phyloP scores from a whole-genome alignment of 352 stramenopile genomes.

The Globisporangium alternatum region DNA sequence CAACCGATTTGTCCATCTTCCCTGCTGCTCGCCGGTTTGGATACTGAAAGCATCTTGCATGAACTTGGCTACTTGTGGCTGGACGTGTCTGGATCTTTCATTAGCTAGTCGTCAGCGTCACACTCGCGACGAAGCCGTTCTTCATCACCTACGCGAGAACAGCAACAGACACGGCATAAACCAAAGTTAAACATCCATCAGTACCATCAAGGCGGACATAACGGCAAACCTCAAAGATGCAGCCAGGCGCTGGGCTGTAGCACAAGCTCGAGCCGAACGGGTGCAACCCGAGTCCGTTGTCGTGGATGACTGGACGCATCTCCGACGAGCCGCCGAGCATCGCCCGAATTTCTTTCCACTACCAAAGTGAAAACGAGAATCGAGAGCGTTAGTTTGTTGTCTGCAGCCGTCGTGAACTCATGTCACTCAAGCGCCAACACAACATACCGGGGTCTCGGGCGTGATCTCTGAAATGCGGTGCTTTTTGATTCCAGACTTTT shows the following conservation, averaged over 20 bases:
- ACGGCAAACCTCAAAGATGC: slow-evolving; percentile 56
- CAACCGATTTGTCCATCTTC: slow-evolving; percentile 8
- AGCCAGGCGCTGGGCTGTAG: slow-evolving; percentile 68
- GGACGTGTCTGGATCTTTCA: too few species aligned
- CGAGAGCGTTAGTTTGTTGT: not conserved
- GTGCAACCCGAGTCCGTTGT: slow-evolving; percentile 71
- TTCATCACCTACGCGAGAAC: slow-evolving; percentile 47
- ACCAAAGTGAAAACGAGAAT: slow-evolving; percentile 4
- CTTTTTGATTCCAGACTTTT: slow-evolving; percentile 50
- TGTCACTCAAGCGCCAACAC: too few species aligned
- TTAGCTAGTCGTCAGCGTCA: slow-evolving; percentile 46
- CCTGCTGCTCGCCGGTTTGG: not conserved
- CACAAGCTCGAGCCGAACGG: slow-evolving; percentile 79
- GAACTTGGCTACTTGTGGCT: not conserved
- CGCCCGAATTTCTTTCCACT: slow-evolving; percentile 73
- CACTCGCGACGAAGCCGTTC: slow-evolving; percentile 71
- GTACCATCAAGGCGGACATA: not conserved
- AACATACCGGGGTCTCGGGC: slow-evolving; percentile 57
- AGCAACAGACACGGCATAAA: not conserved
- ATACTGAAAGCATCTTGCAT: not conserved
- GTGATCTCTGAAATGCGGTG: slow-evolving; percentile 47
- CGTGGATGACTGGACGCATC: slow-evolving; percentile 68
- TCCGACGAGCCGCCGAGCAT: slow-evolving; percentile 47
- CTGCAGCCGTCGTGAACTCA: not conserved
- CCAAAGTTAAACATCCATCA: not conserved